Evolutionary conservation across 139 green algal species (phyloP), one percentile per base, ranked within the genome.

Genomic region (Tetraselmis chui): DNA sequence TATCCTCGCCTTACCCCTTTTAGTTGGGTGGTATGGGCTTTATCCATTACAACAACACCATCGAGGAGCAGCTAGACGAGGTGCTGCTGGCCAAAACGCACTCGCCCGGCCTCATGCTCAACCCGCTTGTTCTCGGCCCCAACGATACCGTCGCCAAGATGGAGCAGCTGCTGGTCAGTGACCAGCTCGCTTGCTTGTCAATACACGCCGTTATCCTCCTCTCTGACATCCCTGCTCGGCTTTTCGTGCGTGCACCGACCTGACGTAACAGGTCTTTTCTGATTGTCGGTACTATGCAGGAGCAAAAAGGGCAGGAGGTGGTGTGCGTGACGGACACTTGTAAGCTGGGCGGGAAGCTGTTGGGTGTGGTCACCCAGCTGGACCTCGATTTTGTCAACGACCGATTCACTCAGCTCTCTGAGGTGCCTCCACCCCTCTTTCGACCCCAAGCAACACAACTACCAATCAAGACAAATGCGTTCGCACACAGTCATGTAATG

Each of bases 21-120:
- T n/a, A 95, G 89, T 67, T 95, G 31, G 96, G 96, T 24, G 96
- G 94, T 81, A 94, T 98, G 81, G 97, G 97, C 30, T 97, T 99
- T 86, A 81, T 99, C 30, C 97, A 99, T 90, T 99, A 99, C 90
- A 99, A 99, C 91, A 95, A 93, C 88, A 96, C 89, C 5, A 32
- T 95, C 0, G 93, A 97, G 82, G 93, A 98, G 88, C 97, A 99
- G 90, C 87, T 94, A 23, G 76, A 80, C 28, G 32, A 92, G n/a
- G 91, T 97, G 58, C 74, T 79, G 29, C 82, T 81, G 5, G 93
- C 92, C 28, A 98, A 98, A 88, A 81, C 45, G 26, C 89, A 96
- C 85, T 87, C 31, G n/a, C 88, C 89, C 29, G 94, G 94, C 59
- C 94, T 93, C 82, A 88, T 94, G 29, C 86, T 91, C 31, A 87